Percentiles rank a stretch among this genome's conserved stretches.
Conservation (phyloP, 176 grass and related monocot genomes). For the Zizania latifolia region DNA sequence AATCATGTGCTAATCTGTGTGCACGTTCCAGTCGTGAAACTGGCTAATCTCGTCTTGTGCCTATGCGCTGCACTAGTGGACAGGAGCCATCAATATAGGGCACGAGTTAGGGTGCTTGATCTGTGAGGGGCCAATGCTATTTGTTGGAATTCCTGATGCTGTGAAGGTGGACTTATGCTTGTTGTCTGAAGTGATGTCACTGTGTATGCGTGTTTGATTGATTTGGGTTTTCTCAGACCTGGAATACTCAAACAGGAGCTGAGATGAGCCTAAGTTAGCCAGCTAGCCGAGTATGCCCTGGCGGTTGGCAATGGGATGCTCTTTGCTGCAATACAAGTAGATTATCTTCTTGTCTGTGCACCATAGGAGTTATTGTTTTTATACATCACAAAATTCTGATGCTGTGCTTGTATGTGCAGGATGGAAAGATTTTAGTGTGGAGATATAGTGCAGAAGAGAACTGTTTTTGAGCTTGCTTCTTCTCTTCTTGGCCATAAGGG, state of each 20-base stretch:
- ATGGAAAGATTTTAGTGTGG: conserved; percentile 85
- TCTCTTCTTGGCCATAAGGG: conserved; percentile 64
- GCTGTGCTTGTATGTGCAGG: conserved; percentile 41
- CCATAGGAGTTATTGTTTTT: neutral
- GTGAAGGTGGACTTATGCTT: conserved; percentile 51
- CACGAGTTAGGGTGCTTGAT: conserved; percentile 91
- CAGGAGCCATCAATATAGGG: conserved; percentile 45
- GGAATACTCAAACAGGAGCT: conserved; percentile 66
- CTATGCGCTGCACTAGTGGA: conserved; percentile 43
- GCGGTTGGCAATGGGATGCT: conserved; percentile 70
- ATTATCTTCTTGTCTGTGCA: conserved; percentile 1
- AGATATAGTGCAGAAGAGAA: conserved; percentile 61
- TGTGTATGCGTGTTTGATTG: conserved; percentile 8
- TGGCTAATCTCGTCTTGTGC: neutral
- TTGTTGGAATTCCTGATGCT: conserved; percentile 69
- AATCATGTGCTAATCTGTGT: neutral
- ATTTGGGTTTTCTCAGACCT: conserved; percentile 47
- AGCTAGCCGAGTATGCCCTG: conserved; percentile 78
- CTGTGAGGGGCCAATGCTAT: conserved; percentile 78
- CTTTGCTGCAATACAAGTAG: conserved; percentile 82
- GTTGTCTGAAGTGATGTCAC: neutral
- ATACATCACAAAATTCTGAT: conserved; percentile 12
- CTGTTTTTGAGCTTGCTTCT: conserved; percentile 69
- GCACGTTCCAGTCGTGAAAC: too few species aligned
- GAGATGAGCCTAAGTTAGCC: conserved; percentile 75